Conservation (phyloP, 1,139 yeast genomes). For the Hemisphaericaspora xylanilytica region DNA sequence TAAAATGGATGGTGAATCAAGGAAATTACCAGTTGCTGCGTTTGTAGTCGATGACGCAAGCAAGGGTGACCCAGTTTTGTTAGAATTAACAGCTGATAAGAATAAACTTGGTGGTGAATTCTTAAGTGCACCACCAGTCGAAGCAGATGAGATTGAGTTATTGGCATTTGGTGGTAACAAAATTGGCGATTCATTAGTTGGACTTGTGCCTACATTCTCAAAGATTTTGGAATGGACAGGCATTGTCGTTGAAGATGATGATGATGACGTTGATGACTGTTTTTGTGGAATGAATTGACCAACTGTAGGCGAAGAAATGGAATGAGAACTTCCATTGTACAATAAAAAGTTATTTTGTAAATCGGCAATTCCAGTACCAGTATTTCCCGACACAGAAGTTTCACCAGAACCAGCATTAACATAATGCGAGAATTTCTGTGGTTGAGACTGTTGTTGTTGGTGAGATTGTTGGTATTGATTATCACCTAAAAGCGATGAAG, state of each 20-base stretch:
- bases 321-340: constrained; percentile 22
- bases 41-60: constrained; percentile 12
- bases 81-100: constrained; percentile 8
- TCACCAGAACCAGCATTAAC: not conserved
- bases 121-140: constrained; percentile 11
- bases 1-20: constrained; percentile 19
- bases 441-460: not conserved
- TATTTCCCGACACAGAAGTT: constrained; percentile 1
- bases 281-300: constrained; percentile 7
- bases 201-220: constrained; percentile 14
- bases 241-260: constrained; percentile 15
- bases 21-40: constrained; percentile 12
- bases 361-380: constrained; percentile 9
- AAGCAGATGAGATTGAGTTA: constrained; percentile 13
- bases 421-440: not conserved
- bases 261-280: constrained; percentile 12
- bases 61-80: constrained; percentile 7
- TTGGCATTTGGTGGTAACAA: constrained; percentile 14
- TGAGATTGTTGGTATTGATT: constrained; percentile 3
- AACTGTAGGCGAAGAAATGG: constrained; percentile 22
- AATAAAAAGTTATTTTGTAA: constrained; percentile 16
- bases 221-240: constrained; percentile 18
- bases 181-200: constrained; percentile 20
- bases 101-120: constrained; percentile 29
- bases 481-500: constrained; percentile 7